These are phyloP conservation scores for Trametes versicolor DNA, from an alignment of 1,284 basidiomycete genomes.

Conservation along the genomic window DNA sequence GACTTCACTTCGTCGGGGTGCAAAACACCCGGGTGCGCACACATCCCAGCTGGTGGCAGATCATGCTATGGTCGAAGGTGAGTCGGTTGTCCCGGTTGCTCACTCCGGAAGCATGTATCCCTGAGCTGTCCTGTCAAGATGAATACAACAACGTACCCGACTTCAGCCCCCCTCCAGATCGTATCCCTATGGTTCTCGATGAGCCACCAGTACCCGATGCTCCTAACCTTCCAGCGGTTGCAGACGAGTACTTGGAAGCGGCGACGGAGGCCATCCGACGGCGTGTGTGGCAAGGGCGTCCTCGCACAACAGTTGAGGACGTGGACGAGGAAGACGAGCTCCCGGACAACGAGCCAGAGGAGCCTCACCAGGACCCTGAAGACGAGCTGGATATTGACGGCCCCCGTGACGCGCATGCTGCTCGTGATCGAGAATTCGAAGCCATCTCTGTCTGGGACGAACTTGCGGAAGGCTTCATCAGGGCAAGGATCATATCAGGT, in stretches of 20 bases:
- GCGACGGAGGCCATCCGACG: not conserved
- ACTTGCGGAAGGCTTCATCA: slow-evolving; percentile 7
- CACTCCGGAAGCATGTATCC: no score
- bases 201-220: no score
- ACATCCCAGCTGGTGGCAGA: no score
- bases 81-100: no score
- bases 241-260: not conserved
- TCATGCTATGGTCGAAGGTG: no score
- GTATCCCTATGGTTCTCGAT: no score
- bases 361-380: not conserved
- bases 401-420: not conserved
- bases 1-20: no score
- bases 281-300: not conserved
- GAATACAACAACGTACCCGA: no score
- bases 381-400: not conserved
- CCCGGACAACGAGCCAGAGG: no score
- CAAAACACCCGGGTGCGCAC: no score
- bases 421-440: slow-evolving; percentile 4
- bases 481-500: not conserved
- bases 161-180: no score
- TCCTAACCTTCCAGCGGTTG: not conserved
- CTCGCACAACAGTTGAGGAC: not conserved
- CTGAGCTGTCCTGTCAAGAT: no score
- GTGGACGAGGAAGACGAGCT: slow-evolving; percentile 1
- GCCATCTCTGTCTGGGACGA: slow-evolving; percentile 27